These are phyloP conservation scores for Euphorbia tirucalli DNA, from an alignment of 345 rosid genomes.

Conservation along the genomic window DNA sequence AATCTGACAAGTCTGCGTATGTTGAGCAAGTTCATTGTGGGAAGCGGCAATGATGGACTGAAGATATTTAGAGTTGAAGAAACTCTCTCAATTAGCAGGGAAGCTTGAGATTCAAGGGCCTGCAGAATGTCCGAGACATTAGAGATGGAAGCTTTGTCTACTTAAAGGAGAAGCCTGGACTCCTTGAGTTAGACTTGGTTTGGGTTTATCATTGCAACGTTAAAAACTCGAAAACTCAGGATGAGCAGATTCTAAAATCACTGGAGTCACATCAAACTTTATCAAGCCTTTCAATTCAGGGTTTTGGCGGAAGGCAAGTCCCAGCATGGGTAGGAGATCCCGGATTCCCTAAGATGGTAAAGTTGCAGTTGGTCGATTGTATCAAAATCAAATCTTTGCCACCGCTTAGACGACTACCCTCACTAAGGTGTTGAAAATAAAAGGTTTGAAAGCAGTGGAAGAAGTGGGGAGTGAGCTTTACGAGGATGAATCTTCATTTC, in stretches of 20 bases:
- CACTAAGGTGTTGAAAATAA: neutral
- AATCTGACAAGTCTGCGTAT: too few relatives aligned
- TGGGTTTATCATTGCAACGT: neutral
- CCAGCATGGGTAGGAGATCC: too few relatives aligned
- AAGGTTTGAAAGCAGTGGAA: neutral
- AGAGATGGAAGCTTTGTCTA: too few relatives aligned
- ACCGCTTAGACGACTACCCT: neutral
- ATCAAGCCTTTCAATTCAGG: too few relatives aligned
- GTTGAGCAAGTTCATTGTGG: too few relatives aligned
- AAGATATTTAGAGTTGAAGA: too few relatives aligned
- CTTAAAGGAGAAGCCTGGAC: too few relatives aligned
- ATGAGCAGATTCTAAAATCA: neutral
- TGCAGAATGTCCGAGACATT: too few relatives aligned
- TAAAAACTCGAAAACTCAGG: neutral
- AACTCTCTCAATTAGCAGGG: too few relatives aligned
- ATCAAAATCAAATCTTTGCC: neutral
- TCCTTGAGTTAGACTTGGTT: neutral
- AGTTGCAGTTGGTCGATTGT: neutral
- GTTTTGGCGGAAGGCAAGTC: too few relatives aligned
- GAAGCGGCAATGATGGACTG: neutral
- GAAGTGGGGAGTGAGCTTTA: constrained; percentile 16
- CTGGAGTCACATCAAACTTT: neutral
- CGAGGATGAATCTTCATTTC: too few relatives aligned
- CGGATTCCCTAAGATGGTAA: neutral
- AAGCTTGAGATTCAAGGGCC: too few relatives aligned